These are phyloP conservation scores for Moesziomyces antarcticus DNA, from an alignment of 1,284 basidiomycete genomes.

Conservation along the genomic window DNA sequence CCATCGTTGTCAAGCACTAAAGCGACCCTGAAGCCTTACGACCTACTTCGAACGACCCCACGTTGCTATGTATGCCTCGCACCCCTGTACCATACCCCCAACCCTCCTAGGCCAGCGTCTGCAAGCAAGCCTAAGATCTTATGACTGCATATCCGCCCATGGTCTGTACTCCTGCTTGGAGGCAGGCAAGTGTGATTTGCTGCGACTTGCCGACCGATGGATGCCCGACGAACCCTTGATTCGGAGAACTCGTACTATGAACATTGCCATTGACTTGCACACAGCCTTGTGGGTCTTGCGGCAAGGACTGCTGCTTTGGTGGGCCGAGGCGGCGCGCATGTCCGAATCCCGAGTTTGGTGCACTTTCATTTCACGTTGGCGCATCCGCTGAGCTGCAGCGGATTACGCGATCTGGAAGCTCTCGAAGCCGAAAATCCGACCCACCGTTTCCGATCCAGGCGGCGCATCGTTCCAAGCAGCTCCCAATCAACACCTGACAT, in stretches of 20 bases:
- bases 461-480: background rate
- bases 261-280: too few relatives aligned
- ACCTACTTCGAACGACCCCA: background rate
- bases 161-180: too few relatives aligned
- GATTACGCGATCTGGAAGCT: slow-evolving; percentile 35
- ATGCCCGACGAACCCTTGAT: background rate
- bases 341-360: slow-evolving; percentile 14
- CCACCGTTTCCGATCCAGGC: background rate
- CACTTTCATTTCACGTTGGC: background rate
- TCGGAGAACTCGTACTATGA: background rate
- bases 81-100: background rate
- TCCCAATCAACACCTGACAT: background rate
- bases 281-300: too few relatives aligned
- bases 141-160: background rate
- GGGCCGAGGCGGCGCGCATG: background rate
- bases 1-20: slow-evolving; percentile 58
- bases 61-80: background rate
- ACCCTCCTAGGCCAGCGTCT: background rate
- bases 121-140: background rate
- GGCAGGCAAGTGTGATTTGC: too few relatives aligned
- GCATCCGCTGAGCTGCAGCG: slow-evolving; percentile 9
- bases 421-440: slow-evolving; percentile 5
- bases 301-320: background rate
- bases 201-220: too few relatives aligned
- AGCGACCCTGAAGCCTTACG: background rate